A percentile compares a stretch with the other conserved stretches of the same genome.
These are phyloP conservation scores for Boletus insuetus DNA, from an alignment of 768 basidiomycete genomes.

Conservation along the genomic window DNA sequence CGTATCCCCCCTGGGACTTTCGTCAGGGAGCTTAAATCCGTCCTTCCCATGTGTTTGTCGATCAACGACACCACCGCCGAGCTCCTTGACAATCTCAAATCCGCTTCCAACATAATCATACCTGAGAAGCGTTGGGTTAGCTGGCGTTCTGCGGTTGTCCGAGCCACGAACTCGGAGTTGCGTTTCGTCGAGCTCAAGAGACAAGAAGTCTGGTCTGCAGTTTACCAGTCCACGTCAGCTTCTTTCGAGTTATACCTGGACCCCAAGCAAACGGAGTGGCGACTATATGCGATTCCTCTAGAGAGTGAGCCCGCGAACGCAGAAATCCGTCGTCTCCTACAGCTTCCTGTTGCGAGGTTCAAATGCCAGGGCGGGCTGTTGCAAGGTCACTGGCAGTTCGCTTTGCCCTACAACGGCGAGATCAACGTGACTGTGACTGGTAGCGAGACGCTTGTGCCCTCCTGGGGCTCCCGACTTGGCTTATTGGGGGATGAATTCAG, in stretches of 20 bases:
- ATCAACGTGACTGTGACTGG: constrained; percentile 59
- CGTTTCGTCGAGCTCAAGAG: constrained; percentile 85
- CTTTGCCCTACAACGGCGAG: constrained; percentile 57
- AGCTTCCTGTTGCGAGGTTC: constrained; percentile 75
- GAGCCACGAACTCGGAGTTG: constrained; percentile 59
- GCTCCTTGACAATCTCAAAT: constrained; percentile 51
- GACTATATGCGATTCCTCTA: constrained; percentile 71
- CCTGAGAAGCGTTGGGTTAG: constrained; percentile 57
- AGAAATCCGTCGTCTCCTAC: constrained; percentile 70
- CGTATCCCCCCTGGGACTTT: constrained; percentile 76
- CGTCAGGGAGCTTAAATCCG: constrained; percentile 70
- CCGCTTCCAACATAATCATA: constrained; percentile 39
- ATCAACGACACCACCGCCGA: constrained; percentile 49
- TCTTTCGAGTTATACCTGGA: constrained; percentile 75
- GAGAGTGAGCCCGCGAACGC: constrained; percentile 71
- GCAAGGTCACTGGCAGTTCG: constrained; percentile 75
- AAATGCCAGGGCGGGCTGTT: constrained; percentile 57
- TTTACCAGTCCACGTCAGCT: constrained; percentile 71
- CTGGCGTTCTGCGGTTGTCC: constrained; percentile 68
- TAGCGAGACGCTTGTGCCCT: constrained; percentile 65
- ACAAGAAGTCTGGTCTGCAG: constrained; percentile 82
- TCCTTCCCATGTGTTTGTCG: constrained; percentile 83
- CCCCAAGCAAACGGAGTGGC: constrained; percentile 80
- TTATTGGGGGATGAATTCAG: constrained; percentile 62
- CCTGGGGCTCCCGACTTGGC: constrained; percentile 84